These are phyloP conservation scores for Fusarium hostae DNA, from an alignment of 2,329 filamentous ascomycete genomes.

Conservation along the genomic window DNA sequence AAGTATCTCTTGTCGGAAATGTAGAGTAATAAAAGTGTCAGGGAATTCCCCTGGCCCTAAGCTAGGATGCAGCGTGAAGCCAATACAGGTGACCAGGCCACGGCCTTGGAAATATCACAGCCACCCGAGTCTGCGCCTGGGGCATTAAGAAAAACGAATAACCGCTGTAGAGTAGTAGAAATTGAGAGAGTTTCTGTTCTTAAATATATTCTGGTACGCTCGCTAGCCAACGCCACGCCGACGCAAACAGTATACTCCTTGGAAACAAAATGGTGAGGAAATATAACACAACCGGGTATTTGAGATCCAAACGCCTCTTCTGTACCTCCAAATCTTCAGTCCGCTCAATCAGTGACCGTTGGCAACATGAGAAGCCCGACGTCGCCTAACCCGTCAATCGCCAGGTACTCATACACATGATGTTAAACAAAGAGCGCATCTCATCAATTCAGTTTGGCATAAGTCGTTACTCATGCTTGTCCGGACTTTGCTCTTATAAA, in stretches of 20 bases:
- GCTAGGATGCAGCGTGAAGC: no score
- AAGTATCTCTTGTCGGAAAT: no score
- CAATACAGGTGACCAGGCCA: no score
- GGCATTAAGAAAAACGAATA: no score
- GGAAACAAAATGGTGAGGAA: constrained; percentile 13
- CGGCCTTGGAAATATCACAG: no score
- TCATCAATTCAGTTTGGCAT: constrained; percentile 5
- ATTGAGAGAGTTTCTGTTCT: no score
- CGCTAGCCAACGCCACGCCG: constrained; percentile 19
- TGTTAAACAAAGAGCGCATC: constrained; percentile 1
- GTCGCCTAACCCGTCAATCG: constrained; percentile 7
- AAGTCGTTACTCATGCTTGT: constrained; percentile 5
- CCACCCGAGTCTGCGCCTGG: no score
- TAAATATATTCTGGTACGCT: neutral
- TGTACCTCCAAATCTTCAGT: constrained; percentile 8
- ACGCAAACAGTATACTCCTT: constrained; percentile 16
- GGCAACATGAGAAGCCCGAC: neutral
- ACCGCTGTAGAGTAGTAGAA: no score
- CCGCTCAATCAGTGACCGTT: neutral
- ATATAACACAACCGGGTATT: constrained; percentile 40
- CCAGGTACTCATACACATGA: constrained; percentile 27
- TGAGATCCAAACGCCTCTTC: constrained; percentile 39
- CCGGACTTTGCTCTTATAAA: neutral
- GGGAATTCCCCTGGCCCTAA: no score
- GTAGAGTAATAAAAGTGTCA: no score